Conservation (phyloP, 441 rosid species). For the Adansonia rubrostipa region DNA sequence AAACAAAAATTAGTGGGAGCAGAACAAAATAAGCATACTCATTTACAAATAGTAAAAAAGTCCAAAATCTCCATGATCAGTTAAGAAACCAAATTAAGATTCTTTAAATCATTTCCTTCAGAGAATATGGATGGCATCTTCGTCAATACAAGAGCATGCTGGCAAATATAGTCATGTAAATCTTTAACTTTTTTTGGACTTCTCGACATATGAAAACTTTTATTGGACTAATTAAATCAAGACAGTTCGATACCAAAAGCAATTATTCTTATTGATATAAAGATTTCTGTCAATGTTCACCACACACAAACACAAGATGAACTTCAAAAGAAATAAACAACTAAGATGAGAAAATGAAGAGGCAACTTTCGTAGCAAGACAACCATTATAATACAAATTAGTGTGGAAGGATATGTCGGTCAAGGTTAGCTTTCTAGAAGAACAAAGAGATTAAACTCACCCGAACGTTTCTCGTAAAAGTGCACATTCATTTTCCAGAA, state of each 20-base stretch:
- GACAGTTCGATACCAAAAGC: conserved; percentile 10
- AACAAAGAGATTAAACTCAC: conserved; percentile 47
- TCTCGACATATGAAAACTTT: conserved; percentile 3
- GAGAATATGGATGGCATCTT: conserved; percentile 14
- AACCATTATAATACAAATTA: neutral
- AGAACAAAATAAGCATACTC: conserved; percentile 7
- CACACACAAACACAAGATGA: neutral
- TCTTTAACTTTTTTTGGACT: neutral
- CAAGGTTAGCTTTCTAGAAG: neutral
- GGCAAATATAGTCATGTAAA: neutral
- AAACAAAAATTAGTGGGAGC: conserved; percentile 11
- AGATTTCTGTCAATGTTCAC: conserved; percentile 15
- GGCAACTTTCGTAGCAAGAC: conserved; percentile 1
- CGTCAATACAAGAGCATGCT: conserved; percentile 17
- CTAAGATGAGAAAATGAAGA: neutral
- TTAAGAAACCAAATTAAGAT: conserved; percentile 17
- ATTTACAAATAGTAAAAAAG: conserved; percentile 18
- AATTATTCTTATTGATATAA: neutral
- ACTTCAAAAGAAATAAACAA: neutral
- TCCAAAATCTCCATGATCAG: conserved; percentile 12
- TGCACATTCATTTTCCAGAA: conserved; percentile 93
- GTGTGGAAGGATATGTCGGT: neutral
- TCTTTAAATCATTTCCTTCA: conserved; percentile 21
- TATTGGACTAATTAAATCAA: neutral
- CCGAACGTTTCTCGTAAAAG: conserved; percentile 86